Conservation (phyloP, 495 filamentous ascomycete genomes). For the Trichoderma asperelloides region DNA sequence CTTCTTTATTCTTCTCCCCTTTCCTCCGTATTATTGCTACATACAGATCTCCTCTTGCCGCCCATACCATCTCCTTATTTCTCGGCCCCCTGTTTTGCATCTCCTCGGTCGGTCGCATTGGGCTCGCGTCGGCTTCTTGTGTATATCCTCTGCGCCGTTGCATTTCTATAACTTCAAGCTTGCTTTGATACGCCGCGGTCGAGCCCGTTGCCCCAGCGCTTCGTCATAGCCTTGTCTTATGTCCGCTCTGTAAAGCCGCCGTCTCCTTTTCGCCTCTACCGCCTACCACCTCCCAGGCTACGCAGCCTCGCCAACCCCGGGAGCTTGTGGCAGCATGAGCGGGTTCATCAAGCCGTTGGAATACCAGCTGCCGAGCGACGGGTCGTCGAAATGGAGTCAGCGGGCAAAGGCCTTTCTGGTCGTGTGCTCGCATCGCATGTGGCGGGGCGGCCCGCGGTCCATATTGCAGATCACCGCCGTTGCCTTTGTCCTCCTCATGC, state of each 20-base stretch:
- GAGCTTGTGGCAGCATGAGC: not conserved
- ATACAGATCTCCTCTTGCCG: too few relatives aligned
- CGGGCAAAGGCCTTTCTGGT: not conserved
- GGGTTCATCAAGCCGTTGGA: not conserved
- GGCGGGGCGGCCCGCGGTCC: conserved; percentile 2
- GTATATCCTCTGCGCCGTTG: not conserved
- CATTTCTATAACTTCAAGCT: not conserved
- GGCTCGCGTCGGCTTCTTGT: too few relatives aligned
- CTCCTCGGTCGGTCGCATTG: too few relatives aligned
- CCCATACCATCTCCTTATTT: too few relatives aligned
- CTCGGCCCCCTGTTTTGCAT: too few relatives aligned
- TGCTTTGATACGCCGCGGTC: not conserved
- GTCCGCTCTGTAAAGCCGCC: not conserved
- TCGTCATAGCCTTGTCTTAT: not conserved
- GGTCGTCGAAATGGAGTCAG: not conserved
- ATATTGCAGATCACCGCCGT: not conserved
- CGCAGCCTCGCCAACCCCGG: not conserved
- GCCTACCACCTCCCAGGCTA: not conserved
- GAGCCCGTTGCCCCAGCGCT: not conserved
- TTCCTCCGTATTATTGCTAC: too few relatives aligned
- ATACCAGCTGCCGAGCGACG: not conserved
- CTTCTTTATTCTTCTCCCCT: too few relatives aligned
- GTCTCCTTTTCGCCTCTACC: not conserved
- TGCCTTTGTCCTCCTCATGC: not conserved
- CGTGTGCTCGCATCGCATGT: not conserved